Evolutionary conservation across 192 early-diverging fungal genomes (phyloP).

Genomic region (Coemansia aciculifera): DNA sequence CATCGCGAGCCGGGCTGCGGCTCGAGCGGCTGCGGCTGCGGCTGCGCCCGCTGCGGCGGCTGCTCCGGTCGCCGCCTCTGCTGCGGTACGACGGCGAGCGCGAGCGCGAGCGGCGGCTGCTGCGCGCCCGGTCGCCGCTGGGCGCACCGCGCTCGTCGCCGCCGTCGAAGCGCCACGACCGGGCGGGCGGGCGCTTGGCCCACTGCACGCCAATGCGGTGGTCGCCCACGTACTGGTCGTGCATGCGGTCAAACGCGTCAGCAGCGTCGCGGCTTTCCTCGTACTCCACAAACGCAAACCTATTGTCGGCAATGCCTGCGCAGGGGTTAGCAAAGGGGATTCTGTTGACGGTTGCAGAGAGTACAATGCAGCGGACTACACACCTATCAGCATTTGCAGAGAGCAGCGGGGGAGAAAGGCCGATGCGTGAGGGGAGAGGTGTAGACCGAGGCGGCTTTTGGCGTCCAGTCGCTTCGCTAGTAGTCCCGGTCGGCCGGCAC

Average conservation of each 20-base stretch:
- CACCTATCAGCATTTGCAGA: neutral
- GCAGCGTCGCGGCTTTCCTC: conserved; percentile 87
- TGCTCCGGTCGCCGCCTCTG: conserved; percentile 5
- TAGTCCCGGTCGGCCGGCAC: no score
- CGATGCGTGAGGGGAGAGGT: neutral
- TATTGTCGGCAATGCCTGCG: conserved; percentile 16
- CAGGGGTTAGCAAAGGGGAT: neutral
- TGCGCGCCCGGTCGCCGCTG: conserved; percentile 37
- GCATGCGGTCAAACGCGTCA: conserved; percentile 94
- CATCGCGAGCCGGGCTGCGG: conserved; percentile 13
- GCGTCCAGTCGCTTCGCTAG: neutral
- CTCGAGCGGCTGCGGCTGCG: conserved; percentile 19
- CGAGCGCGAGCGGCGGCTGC: conserved; percentile 43
- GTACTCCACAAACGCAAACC: conserved; percentile 96
- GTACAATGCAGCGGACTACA: neutral
- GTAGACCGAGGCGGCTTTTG: neutral
- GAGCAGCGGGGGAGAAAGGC: neutral
- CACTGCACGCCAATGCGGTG: conserved; percentile 81
- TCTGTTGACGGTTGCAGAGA: neutral
- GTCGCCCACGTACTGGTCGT: conserved; percentile 79
- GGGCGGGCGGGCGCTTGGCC: conserved; percentile 83
- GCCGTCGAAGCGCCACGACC: conserved; percentile 78
- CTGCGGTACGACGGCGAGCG: conserved; percentile 24
- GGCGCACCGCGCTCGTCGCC: conserved; percentile 31
- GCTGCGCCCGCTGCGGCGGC: conserved; percentile 16